A percentile compares a stretch with the other conserved stretches of the same genome.
Conservation (phyloP, 345 rosid genomes). For the Eucalyptus urophylla region DNA sequence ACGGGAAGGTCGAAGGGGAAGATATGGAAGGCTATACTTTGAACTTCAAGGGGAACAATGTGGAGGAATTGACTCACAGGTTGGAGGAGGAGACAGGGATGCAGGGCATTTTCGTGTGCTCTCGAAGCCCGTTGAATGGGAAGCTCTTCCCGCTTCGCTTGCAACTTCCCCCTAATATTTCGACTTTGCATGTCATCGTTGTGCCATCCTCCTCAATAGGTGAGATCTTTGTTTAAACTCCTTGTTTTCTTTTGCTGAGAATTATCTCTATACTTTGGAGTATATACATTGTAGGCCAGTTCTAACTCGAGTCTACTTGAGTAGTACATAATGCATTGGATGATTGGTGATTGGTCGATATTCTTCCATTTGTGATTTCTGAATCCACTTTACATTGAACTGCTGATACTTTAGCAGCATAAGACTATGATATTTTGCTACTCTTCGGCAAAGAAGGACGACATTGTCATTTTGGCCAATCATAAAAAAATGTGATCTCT, state of each 20-base stretch:
- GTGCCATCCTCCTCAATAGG: conserved; percentile 41
- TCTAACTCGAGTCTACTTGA: not conserved
- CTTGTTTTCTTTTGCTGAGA: not conserved
- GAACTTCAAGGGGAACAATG: conserved; percentile 68
- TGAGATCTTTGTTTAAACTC: not conserved
- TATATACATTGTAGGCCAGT: not conserved
- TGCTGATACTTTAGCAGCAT: not conserved
- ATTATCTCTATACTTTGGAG: not conserved
- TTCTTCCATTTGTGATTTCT: not conserved
- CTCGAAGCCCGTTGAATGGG: conserved; percentile 80
- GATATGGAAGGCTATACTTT: conserved; percentile 36
- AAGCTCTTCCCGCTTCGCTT: conserved; percentile 76
- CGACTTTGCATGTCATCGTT: conserved; percentile 66
- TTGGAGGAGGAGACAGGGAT: conserved; percentile 64
- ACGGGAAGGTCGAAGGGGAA: conserved; percentile 65
- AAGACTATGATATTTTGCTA: not conserved
- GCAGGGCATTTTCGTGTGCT: conserved; percentile 64
- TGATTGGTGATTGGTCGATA: not conserved
- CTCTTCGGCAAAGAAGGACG: not conserved
- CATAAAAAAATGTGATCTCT: not conserved
- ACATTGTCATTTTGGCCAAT: not conserved
- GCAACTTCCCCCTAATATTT: conserved; percentile 90
- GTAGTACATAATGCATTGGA: not conserved
- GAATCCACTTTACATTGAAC: not conserved
- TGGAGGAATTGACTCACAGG: conserved; percentile 56